Base-by-base conservation (phyloP, 805 yeast genomes). In the Kodamaea kakaduensis region DNA sequence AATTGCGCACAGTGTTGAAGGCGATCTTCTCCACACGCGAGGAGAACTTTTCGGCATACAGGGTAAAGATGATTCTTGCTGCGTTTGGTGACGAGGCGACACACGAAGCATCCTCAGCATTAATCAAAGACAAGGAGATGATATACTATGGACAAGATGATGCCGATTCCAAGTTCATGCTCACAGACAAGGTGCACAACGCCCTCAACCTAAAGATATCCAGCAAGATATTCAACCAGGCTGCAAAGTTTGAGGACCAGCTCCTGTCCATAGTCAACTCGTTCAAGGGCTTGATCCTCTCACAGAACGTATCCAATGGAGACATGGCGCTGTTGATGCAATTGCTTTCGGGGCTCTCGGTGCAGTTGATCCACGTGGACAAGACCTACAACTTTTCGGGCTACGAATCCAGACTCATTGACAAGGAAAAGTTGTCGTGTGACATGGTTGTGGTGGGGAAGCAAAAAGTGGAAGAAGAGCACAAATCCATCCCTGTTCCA, bases 331-430 rank as follows among this genome's bases (percentile, higher is more conserved):
- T 78, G 2, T 51, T 87, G 10, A 51, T 86, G 28, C 79, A 81
- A 35, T 51, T 77, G 21, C 45, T 81, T 12, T 71, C 78, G 3
- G 10, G 21, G 7, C 36, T 36, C 2, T 10, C 31, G 24, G 41
- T 42, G 4, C 42, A 40, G 7, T 26, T 54, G 15, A 39, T 44
- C 8, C 51, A 56, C 13, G 67, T 84, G 15, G 85, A 84, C 45
- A 71, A 72, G 34, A 58, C 70, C 7, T 67, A 75, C 38, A 67
- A 62, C 10, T 67, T 74, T 34, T 66, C 70, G 22, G 81, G 85
- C 9, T 89, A 88, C 52, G 82, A 81, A 25, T 83, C 96, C 1
- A 71, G 96, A 42, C 65, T 76, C 13, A 73, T 84, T 25, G 94
- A 85, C 42, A 75, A 81, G 44, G 76, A 70, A 26, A 79, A 69